Evolutionary conservation across 345 rosid genomes (phyloP).

Genomic region (Dipteronia sinensis): DNA sequence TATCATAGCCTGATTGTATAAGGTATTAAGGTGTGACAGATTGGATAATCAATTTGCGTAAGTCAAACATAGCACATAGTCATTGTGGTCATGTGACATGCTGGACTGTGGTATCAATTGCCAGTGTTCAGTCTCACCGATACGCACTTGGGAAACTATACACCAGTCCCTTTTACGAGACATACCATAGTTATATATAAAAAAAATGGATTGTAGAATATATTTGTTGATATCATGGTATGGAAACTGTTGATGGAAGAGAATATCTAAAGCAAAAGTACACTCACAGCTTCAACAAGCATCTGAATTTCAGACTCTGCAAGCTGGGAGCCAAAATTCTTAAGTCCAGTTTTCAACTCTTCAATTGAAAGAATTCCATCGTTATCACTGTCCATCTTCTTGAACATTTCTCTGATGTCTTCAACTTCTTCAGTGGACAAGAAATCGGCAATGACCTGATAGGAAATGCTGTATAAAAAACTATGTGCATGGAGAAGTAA

Average conservation of each 20-base stretch:
- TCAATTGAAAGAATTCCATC: slow-evolving; percentile 88
- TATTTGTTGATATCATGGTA: slow-evolving; percentile 13
- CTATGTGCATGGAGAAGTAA: background rate
- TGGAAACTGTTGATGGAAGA: background rate
- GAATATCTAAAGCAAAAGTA: slow-evolving; percentile 16
- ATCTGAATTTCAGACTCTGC: slow-evolving; percentile 92
- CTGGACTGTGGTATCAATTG: background rate
- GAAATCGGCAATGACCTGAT: slow-evolving; percentile 94
- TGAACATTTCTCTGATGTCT: slow-evolving; percentile 91
- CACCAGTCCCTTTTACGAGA: background rate
- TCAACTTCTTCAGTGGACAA: slow-evolving; percentile 88
- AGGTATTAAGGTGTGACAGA: background rate
- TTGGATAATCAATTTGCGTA: background rate
- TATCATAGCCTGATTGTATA: slow-evolving; percentile 1
- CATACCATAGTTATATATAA: background rate
- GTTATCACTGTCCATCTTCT: slow-evolving; percentile 88
- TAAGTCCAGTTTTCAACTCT: slow-evolving; percentile 91
- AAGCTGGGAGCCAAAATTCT: slow-evolving; percentile 74
- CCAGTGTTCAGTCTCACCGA: slow-evolving; percentile 3
- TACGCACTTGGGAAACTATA: background rate
- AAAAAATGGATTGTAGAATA: background rate
- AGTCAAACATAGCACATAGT: slow-evolving; percentile 14
- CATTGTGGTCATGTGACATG: background rate
- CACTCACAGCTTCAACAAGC: slow-evolving; percentile 95
- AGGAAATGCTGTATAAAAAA: slow-evolving; percentile 12